phyloP scores from a whole-genome alignment of 2,329 filamentous ascomycete species.

The Cordyceps militaris region DNA sequence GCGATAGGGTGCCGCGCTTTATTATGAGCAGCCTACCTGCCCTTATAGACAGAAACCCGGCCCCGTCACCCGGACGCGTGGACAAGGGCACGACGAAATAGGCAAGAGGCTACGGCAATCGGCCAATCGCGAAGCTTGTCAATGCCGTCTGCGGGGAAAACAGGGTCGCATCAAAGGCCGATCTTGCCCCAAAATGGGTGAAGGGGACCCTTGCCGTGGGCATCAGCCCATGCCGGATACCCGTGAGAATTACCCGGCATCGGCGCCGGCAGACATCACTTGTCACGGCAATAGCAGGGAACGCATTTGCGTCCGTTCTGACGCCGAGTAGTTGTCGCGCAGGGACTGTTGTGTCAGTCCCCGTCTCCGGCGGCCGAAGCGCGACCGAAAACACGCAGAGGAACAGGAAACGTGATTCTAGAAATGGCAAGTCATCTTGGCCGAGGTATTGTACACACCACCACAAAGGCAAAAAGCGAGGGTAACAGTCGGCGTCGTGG shows the following conservation, averaged over 20 bases:
- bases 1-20: not conserved
- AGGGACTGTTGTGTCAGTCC: too few species aligned
- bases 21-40: not conserved
- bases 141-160: not conserved
- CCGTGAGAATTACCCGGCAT: not conserved
- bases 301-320: too few species aligned
- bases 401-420: too few species aligned
- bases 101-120: slow-evolving; percentile 3
- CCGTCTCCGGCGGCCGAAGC: too few species aligned
- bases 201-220: not conserved
- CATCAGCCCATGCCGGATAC: slow-evolving; percentile 2
- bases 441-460: too few species aligned
- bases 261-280: not conserved
- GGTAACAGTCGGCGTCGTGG: too few species aligned
- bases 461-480: too few species aligned
- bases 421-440: too few species aligned
- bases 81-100: not conserved
- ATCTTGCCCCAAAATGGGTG: not conserved
- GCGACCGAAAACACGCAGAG: too few species aligned
- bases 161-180: not conserved
- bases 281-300: not conserved
- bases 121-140: not conserved
- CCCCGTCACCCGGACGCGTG: not conserved
- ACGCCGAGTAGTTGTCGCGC: too few species aligned
- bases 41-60: not conserved